Percentiles rank a stretch among this genome's conserved stretches.
Conservation (phyloP, 495 filamentous ascomycete genomes). For the Tricharina praecox region DNA sequence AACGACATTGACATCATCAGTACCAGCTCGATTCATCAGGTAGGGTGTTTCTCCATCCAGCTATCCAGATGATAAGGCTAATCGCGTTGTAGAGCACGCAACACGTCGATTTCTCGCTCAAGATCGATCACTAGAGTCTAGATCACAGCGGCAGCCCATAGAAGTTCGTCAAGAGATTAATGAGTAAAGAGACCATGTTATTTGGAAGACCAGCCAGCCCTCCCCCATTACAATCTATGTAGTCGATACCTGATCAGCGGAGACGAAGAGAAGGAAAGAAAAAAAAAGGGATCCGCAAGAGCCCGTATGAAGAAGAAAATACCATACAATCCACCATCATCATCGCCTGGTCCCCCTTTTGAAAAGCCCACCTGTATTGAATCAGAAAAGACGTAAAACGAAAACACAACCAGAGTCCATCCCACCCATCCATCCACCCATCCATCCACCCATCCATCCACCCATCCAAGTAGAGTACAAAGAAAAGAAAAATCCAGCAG, state of each 20-base stretch:
- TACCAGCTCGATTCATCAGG: constrained; percentile 92
- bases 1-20: constrained; percentile 87
- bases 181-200: neutral
- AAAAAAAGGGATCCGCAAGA: constrained; percentile 1
- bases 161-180: neutral
- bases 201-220: neutral
- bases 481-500: neutral
- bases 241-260: neutral
- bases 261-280: neutral
- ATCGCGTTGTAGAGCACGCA: constrained; percentile 37
- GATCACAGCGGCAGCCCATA: neutral
- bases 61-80: constrained; percentile 5
- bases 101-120: constrained; percentile 72
- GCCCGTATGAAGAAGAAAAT: neutral
- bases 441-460: too few relatives aligned
- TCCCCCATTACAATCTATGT: neutral
- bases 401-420: neutral
- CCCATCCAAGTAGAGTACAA: neutral
- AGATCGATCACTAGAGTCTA: neutral
- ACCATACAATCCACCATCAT: too few relatives aligned
- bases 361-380: too few relatives aligned
- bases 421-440: too few relatives aligned
- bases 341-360: too few relatives aligned
- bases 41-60: constrained; percentile 5
- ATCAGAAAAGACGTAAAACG: too few relatives aligned